Evolutionary conservation across 257 asterid genomes (phyloP), one percentile per base, ranked within the genome.

Genomic region (Eucommia ulmoides): DNA sequence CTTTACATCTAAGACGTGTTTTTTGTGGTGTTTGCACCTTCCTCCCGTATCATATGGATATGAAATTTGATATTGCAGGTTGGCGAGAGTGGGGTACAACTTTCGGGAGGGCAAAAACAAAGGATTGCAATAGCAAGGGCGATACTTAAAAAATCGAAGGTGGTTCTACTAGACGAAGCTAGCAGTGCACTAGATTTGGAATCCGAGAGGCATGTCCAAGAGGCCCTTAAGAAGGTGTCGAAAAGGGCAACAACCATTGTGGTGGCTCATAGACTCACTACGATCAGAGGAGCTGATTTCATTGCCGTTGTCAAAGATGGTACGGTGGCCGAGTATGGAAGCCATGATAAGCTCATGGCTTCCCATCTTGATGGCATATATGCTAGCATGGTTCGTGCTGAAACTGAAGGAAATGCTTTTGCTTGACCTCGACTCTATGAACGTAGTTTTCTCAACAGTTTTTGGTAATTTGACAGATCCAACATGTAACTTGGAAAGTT

Each of bases 41-140:
- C n/a, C n/a, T n/a, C n/a, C n/a, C n/a, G n/a, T n/a, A n/a, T n/a
- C n/a, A n/a, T n/a, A n/a, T n/a, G n/a, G n/a, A n/a, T n/a, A n/a
- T n/a, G n/a, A n/a, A n/a, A n/a, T n/a, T n/a, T n/a, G n/a, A n/a
- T n/a, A n/a, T n/a, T n/a, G 35, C 71, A 82, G 96, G 91, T 82
- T 7, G 96, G 96, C 26, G 71, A 82, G 45, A 72, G 85, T 49
- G 96, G 96, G 2, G 80, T 79, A 12, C 93, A 82, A 23, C 58
- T 85, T 55, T 85, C 93, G 8, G 96, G 96, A 7, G 96, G 96
- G 20, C 96, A 85, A 64, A 85, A 85, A 70, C 96, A 85, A 58
- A 67, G 96, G 60, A 82, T 85, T 33, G 91, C 96, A 10, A 85
- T 85, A 60, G 96, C 96, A 10, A 69, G 96, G 53, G 93, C 92